These are phyloP conservation scores for Fusarium stilboides DNA, from an alignment of 2,329 filamentous ascomycete species.

Conservation along the genomic window DNA sequence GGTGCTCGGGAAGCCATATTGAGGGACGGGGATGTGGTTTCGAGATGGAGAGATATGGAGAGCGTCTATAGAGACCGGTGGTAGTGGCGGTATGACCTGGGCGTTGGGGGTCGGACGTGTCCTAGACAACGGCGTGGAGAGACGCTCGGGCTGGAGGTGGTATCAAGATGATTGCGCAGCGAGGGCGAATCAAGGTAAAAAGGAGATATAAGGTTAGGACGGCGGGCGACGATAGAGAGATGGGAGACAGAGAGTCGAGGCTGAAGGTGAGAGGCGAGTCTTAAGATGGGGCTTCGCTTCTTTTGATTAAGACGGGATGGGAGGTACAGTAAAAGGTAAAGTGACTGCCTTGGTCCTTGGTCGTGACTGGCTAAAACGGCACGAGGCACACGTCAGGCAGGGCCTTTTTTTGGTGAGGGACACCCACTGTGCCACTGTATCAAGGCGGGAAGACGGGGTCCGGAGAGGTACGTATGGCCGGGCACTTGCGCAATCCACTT, in stretches of 20 bases:
- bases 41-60: slow-evolving; percentile 40
- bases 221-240: slow-evolving; percentile 23
- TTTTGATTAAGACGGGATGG: slow-evolving; percentile 42
- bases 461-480: slow-evolving; percentile 20
- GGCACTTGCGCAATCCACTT: slow-evolving; percentile 16
- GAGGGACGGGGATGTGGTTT: slow-evolving; percentile 49
- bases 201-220: slow-evolving; percentile 21
- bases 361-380: slow-evolving; percentile 42
- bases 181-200: slow-evolving; percentile 23
- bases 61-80: slow-evolving; percentile 32
- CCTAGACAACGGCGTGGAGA: slow-evolving; percentile 46
- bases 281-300: slow-evolving; percentile 42
- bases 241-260: slow-evolving; percentile 40
- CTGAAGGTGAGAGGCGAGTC: slow-evolving; percentile 45
- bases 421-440: slow-evolving; percentile 39
- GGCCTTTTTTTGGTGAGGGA: slow-evolving; percentile 42
- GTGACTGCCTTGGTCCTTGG: slow-evolving; percentile 44
- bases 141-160: slow-evolving; percentile 38
- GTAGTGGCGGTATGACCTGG: slow-evolving; percentile 47
- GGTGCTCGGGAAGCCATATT: slow-evolving; percentile 89
- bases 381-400: slow-evolving; percentile 49
- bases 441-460: slow-evolving; percentile 35
- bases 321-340: slow-evolving; percentile 36
- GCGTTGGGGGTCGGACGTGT: slow-evolving; percentile 49
- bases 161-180: slow-evolving; percentile 29